Evolutionary conservation across 805 yeast species (phyloP).

Genomic region (Scheffersomyces stipitis): DNA sequence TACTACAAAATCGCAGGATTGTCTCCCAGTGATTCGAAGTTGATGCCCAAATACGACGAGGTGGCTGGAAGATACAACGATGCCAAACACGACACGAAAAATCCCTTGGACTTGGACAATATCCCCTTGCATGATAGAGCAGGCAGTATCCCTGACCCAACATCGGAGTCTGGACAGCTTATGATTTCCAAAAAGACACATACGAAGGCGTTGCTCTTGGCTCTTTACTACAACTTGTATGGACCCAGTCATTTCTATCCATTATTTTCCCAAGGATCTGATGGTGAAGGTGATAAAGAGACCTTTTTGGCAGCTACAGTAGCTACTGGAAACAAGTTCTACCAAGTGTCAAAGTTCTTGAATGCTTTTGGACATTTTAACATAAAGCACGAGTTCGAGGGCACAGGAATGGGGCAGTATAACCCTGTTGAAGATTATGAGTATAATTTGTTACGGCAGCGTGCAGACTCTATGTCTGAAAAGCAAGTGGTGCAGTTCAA

Average conservation of each 20-base stretch:
- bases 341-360: constrained; percentile 54
- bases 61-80: constrained; percentile 18
- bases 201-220: constrained; percentile 34
- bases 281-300: constrained; percentile 83
- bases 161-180: constrained; percentile 42
- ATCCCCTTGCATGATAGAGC: constrained; percentile 31
- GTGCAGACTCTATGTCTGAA: constrained; percentile 1
- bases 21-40: constrained; percentile 22
- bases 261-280: constrained; percentile 43
- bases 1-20: constrained; percentile 70
- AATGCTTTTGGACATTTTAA: constrained; percentile 51
- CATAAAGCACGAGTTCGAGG: constrained; percentile 45
- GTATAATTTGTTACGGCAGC: constrained; percentile 4
- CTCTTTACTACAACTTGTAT: constrained; percentile 41
- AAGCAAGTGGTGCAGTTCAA: constrained; percentile 7
- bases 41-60: constrained; percentile 36
- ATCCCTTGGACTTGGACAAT: constrained; percentile 6
- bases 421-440: constrained; percentile 63
- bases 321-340: constrained; percentile 46
- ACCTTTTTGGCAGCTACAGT: constrained; percentile 71
- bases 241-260: constrained; percentile 45
- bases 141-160: constrained; percentile 29
- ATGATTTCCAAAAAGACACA: constrained; percentile 42
- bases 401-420: constrained; percentile 76
- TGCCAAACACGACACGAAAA: constrained; percentile 2